Evolutionary conservation across 805 yeast species (phyloP).

Genomic region (Trichomonascus vanleenenianus): DNA sequence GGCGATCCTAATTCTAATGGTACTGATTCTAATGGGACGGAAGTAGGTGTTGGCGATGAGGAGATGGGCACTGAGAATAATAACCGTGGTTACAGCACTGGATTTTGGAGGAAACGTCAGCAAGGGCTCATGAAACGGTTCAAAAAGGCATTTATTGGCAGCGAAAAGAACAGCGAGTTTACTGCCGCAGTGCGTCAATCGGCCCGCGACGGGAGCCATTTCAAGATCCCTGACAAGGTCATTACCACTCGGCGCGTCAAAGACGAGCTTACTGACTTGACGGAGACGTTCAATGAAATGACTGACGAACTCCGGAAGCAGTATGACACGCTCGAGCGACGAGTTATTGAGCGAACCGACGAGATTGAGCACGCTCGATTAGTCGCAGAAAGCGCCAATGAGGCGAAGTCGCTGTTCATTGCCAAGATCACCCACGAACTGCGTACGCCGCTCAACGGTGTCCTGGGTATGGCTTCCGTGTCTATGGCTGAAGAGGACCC

Average conservation of each 20-base stretch:
- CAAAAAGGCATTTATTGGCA: background rate
- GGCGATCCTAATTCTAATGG: background rate
- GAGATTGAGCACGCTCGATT: conserved; percentile 56
- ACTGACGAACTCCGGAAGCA: conserved; percentile 79
- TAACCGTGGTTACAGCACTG: too few relatives aligned
- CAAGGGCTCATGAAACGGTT: background rate
- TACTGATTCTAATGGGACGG: background rate
- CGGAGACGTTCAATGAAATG: conserved; percentile 88
- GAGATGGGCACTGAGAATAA: too few relatives aligned
- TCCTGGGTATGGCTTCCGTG: conserved; percentile 89
- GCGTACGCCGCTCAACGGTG: conserved; percentile 92
- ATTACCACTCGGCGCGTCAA: conserved; percentile 16
- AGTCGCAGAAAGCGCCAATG: conserved; percentile 64
- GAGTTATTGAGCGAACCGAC: conserved; percentile 77
- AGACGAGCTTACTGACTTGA: conserved; percentile 83
- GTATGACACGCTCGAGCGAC: conserved; percentile 75
- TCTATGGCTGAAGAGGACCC: conserved; percentile 79
- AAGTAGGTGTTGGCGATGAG: too few relatives aligned
- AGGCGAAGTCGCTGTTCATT: conserved; percentile 86
- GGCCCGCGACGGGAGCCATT: background rate
- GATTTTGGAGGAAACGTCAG: too few relatives aligned
- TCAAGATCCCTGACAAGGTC: conserved; percentile 22
- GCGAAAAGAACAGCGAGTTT: too few relatives aligned
- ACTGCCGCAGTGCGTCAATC: too few relatives aligned
- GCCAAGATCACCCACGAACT: conserved; percentile 93